Conservation (phyloP, 2,329 filamentous ascomycete genomes). For the Penicillium sp. region DNA sequence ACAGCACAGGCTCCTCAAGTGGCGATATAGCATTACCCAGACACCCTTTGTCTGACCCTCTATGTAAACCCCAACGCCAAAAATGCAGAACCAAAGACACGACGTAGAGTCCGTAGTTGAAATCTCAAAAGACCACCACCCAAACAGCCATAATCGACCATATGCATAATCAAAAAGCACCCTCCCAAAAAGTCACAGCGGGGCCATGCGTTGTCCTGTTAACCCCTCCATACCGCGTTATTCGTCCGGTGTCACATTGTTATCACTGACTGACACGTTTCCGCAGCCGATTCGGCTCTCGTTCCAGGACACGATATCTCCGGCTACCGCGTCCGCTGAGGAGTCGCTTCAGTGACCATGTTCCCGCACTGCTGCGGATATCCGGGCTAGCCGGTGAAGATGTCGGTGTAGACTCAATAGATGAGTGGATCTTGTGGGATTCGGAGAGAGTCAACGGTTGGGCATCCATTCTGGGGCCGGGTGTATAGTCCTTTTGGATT, state of each 20-base stretch:
- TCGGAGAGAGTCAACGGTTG: conserved; percentile 14
- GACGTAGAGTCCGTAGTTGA: background rate
- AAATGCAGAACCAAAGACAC: background rate
- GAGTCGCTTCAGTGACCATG: conserved; percentile 23
- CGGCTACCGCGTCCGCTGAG: conserved; percentile 22
- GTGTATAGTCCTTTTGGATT: background rate
- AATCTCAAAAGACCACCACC: background rate
- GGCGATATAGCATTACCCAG: background rate
- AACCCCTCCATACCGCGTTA: background rate
- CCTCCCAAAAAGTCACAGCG: background rate
- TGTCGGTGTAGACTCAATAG: background rate
- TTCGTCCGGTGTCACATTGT: background rate
- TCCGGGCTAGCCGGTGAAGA: background rate
- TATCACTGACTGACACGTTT: conserved; percentile 21
- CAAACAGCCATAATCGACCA: background rate
- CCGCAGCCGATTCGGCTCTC: conserved; percentile 24
- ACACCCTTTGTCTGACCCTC: background rate
- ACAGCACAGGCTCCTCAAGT: background rate
- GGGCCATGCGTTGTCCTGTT: background rate
- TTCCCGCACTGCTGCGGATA: background rate
- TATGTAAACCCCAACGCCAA: background rate
- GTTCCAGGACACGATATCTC: conserved; percentile 21
- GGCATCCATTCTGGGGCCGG: conserved; percentile 15
- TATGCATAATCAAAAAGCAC: background rate
- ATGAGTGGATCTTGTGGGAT: conserved; percentile 1